Conservation (phyloP, 345 rosid species). For the Populus simonii region DNA sequence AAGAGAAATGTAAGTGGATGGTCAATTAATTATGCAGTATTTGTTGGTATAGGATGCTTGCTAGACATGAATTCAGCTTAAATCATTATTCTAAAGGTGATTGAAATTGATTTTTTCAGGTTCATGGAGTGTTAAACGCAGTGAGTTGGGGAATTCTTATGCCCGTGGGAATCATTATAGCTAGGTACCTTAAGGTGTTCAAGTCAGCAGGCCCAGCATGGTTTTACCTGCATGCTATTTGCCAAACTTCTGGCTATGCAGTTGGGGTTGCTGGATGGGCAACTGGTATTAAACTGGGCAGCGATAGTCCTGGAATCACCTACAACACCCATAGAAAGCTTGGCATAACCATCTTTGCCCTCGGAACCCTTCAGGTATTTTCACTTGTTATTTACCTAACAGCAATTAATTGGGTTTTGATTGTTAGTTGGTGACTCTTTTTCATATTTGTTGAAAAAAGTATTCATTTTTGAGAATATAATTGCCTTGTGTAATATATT, state of each 20-base stretch:
- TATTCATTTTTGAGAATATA: too few relatives aligned
- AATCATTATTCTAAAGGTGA: neutral
- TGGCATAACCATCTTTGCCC: slow-evolving; percentile 63
- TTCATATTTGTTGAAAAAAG: too few relatives aligned
- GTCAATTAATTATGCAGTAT: neutral
- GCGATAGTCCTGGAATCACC: slow-evolving; percentile 39
- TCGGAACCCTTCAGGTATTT: slow-evolving; percentile 78
- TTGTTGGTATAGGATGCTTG: neutral
- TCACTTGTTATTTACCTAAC: neutral
- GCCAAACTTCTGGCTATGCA: slow-evolving; percentile 68
- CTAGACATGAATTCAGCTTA: neutral
- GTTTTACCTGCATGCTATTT: slow-evolving; percentile 75
- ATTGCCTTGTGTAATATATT: too few relatives aligned
- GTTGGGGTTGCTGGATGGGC: slow-evolving; percentile 87
- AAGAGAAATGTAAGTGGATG: slow-evolving; percentile 67
- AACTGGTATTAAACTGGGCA: slow-evolving; percentile 77
- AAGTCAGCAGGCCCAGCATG: slow-evolving; percentile 69
- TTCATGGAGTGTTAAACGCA: slow-evolving; percentile 74
- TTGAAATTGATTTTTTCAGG: slow-evolving; percentile 35
- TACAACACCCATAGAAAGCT: slow-evolving; percentile 55
- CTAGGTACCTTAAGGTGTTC: slow-evolving; percentile 86
- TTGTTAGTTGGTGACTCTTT: neutral
- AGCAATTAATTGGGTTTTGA: neutral
- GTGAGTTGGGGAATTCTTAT: slow-evolving; percentile 87
- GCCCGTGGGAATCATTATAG: slow-evolving; percentile 72